Base-by-base conservation (phyloP, 257 asterid genomes). In the Nicotiana tomentosiformis region DNA sequence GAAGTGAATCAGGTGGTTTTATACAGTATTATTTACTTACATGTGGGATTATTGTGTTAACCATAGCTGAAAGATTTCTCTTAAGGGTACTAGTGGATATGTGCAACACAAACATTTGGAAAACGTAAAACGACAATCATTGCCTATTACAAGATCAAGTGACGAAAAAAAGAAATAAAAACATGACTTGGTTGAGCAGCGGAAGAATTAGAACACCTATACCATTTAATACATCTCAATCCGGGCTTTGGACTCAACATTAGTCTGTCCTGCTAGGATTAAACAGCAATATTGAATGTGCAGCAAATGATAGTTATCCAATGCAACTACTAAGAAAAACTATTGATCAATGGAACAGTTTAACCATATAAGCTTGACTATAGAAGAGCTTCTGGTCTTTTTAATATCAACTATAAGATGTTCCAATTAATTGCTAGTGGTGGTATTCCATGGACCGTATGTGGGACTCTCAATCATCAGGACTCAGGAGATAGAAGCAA, bases 381-480 rank as follows among this genome's bases (percentile, higher is more conserved):
- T 16, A 35, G 80, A 76, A 53, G 46, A 16, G 37, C n/a, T 58
- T 58, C 11, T 58, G 1, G 18, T 58, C 26, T 16, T 51, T 2
- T 53, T 29, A 15, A 16, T 8, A 26, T 76, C 23, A 51, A 76
- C 64, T 51, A 29, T 14, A 29, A 76, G 64, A 29, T 11, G 37
- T 51, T 76, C 65, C 29, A 51, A 76, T 15, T 29, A 76, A 76
- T 51, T 53, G 26, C 65, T 51, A 51, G 26, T 76, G 64, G 64
- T n/a, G 16, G 23, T 29, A 29, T 29, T 26, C 69, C 30, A 84
- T 20, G 18, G 51, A 61, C 66, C n/a, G 20, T 20, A 32, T 61
- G 9, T 46, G 23, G 23, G 77, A 60, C 78, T 26, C n/a, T 61
- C 77, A 83, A 67, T 85, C 88, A 51, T 85, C 88, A 55, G 85